Conservation (phyloP, 169 alveolate species). For the Eimeria necatrix region DNA sequence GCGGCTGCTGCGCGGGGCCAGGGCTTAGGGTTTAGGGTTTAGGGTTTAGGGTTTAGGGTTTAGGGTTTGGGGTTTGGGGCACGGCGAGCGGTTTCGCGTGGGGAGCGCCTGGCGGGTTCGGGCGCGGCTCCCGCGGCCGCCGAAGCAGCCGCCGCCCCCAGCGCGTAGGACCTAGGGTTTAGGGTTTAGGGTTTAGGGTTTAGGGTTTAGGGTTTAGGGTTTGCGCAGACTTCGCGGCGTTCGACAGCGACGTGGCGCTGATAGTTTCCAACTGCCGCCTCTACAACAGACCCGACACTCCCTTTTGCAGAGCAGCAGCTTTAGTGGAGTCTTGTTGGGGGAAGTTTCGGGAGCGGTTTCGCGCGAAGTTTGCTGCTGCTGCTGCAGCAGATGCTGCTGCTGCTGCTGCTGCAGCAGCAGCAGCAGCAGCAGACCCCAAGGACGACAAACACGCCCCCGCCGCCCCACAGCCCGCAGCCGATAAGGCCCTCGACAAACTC, state of each 20-base stretch:
- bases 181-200: too few relatives aligned
- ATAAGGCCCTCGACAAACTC: neutral
- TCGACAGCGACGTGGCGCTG: conserved; percentile 49
- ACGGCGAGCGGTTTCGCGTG: too few relatives aligned
- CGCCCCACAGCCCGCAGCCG: neutral
- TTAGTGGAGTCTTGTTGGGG: conserved; percentile 71
- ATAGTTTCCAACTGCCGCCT: conserved; percentile 74
- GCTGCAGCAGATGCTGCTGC: conserved; percentile 61
- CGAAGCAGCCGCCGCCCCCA: too few relatives aligned
- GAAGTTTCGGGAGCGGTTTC: conserved; percentile 54
- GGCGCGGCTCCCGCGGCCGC: too few relatives aligned
- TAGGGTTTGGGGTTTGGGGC: too few relatives aligned
- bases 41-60: conserved; percentile 4
- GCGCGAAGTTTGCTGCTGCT: conserved; percentile 63
- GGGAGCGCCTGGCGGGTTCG: too few relatives aligned
- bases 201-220: neutral
- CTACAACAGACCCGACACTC: conserved; percentile 74
- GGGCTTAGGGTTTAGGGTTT: neutral
- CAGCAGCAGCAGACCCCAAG: neutral
- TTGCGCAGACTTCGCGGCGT: conserved; percentile 43
- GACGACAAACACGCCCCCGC: neutral
- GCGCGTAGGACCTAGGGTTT: too few relatives aligned
- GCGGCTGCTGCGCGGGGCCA: neutral
- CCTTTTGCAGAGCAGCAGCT: conserved; percentile 66
- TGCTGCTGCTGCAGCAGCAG: conserved; percentile 65